These are phyloP conservation scores for Epithele typhae DNA, from an alignment of 768 basidiomycete species.

Conservation along the genomic window DNA sequence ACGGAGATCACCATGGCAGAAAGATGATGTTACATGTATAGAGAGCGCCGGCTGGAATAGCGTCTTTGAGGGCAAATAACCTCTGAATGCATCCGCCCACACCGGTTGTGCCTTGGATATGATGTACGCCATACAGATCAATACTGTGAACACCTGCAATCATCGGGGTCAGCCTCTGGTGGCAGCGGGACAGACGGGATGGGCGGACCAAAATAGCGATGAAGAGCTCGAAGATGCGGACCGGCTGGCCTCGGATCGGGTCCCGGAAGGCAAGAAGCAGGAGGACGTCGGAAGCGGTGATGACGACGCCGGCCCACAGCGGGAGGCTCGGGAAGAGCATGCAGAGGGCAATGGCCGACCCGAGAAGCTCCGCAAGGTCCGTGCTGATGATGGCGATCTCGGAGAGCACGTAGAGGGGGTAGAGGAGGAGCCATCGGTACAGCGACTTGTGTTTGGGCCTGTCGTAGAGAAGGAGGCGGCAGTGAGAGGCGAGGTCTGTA, in stretches of 20 bases:
- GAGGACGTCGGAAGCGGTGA: constrained; percentile 47
- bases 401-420: constrained; percentile 39
- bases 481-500: constrained; percentile 46
- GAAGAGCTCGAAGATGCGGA: constrained; percentile 61
- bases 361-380: constrained; percentile 57
- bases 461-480: constrained; percentile 42
- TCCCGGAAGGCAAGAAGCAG: constrained; percentile 66
- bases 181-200: constrained; percentile 5
- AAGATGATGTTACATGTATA: constrained; percentile 51
- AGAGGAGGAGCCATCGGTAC: constrained; percentile 36
- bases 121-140: constrained; percentile 76
- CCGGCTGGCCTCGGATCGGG: constrained; percentile 62
- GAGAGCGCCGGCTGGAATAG: constrained; percentile 50
- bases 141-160: constrained; percentile 39
- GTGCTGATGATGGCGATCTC: constrained; percentile 55
- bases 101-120: constrained; percentile 65
- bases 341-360: constrained; percentile 54
- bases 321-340: constrained; percentile 47
- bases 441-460: constrained; percentile 36
- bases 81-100: constrained; percentile 72
- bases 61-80: constrained; percentile 69
- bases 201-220: constrained; percentile 56
- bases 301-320: constrained; percentile 43
- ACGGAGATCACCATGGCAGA: too few relatives aligned
- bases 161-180: not conserved